Evolutionary conservation across 495 filamentous ascomycete genomes (phyloP).

Genomic region (Articulospora tetracladia): DNA sequence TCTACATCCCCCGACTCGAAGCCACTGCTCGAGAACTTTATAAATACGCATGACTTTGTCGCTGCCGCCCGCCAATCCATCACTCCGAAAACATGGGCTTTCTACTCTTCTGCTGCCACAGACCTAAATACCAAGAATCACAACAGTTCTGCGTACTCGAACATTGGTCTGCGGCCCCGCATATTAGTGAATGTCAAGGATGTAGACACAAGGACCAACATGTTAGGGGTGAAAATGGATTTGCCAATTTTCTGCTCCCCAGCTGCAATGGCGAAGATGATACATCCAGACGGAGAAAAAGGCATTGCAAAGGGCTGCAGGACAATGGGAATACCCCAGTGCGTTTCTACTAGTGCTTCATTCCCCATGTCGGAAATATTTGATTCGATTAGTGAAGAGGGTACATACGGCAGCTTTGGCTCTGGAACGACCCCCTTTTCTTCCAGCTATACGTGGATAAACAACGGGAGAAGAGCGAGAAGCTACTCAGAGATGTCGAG

Average conservation of each 20-base stretch:
- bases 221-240: constrained; percentile 55
- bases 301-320: constrained; percentile 64
- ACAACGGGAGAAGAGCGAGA: constrained; percentile 62
- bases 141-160: constrained; percentile 52
- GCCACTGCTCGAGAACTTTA: constrained; percentile 63
- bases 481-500: constrained; percentile 52
- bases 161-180: constrained; percentile 69
- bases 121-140: constrained; percentile 60
- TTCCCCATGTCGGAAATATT: constrained; percentile 61
- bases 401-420: constrained; percentile 24
- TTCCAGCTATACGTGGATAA: constrained; percentile 84
- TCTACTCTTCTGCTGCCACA: constrained; percentile 77
- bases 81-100: constrained; percentile 74
- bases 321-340: constrained; percentile 38
- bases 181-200: constrained; percentile 64
- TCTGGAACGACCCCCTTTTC: constrained; percentile 47
- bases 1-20: constrained; percentile 32
- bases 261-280: constrained; percentile 70
- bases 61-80: constrained; percentile 56
- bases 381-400: constrained; percentile 33
- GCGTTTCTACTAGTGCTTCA: constrained; percentile 70
- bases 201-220: constrained; percentile 51
- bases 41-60: constrained; percentile 74
- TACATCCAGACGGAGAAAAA: constrained; percentile 67
- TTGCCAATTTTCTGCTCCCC: constrained; percentile 69